A percentile compares a stretch with the other conserved stretches of the same genome.
phyloP scores from a whole-genome alignment of 192 early-diverging fungal species.

The Coemansia sp. region DNA sequence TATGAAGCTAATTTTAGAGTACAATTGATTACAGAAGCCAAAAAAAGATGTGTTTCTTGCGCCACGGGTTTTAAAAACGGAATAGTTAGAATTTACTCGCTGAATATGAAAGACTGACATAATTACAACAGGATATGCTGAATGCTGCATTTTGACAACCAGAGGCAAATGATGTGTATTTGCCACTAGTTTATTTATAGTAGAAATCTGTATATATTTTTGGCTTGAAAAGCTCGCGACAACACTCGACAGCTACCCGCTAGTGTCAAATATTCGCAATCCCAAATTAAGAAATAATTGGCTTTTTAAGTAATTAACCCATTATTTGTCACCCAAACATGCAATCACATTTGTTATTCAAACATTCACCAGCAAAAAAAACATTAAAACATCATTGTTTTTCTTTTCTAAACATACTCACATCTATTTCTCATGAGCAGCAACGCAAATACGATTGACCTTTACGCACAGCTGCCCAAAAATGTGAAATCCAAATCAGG shows the following conservation, averaged over 20 bases:
- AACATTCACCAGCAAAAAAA: not conserved
- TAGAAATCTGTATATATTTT: not conserved
- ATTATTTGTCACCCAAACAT: not conserved
- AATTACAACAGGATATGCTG: not conserved
- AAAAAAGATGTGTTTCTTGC: not conserved
- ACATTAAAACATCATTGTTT: not conserved
- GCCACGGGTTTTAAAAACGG: not conserved
- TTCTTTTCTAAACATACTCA: not conserved
- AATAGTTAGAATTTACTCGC: not conserved
- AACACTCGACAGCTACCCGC: too few species aligned
- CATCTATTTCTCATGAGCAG: conserved; percentile 3
- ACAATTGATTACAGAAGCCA: not conserved
- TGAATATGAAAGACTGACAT: not conserved
- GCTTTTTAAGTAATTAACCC: not conserved
- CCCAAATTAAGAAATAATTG: too few species aligned
- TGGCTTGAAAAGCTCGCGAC: too few species aligned
- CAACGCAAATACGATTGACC: conserved; percentile 8
- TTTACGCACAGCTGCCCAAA: conserved; percentile 32
- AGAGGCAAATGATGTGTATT: not conserved
- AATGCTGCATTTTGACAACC: not conserved
- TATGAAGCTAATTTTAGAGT: not conserved
- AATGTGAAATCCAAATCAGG: conserved; percentile 22
- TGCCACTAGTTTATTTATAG: not conserved
- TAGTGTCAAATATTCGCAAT: too few species aligned
- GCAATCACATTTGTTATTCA: not conserved